Evolutionary conservation across 768 basidiomycete species (phyloP), one percentile per base, ranked within the genome.

Genomic region (Scleroderma bovista): DNA sequence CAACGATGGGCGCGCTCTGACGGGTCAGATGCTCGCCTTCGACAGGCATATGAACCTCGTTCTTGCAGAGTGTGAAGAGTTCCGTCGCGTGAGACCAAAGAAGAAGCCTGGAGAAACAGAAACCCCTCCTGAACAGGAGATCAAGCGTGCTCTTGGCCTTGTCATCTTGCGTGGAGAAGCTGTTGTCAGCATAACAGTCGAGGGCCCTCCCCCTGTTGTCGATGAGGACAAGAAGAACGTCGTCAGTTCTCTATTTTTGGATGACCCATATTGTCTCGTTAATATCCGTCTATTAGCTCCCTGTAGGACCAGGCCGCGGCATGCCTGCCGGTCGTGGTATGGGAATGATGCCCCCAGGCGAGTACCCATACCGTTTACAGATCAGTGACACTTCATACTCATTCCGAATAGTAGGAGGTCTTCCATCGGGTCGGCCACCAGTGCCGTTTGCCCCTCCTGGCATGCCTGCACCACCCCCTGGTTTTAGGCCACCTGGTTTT

Each of bases 21-120:
- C 90, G 41, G 96, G 96, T 37, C 96, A 98, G 74, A 96, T 98
- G 91, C 87, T 99, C 68, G 96, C 96, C 46, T 99, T 97, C 68
- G 96, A 99, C 75, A 86, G 90, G 63, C 96, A 99, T 72, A 99
- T 98, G 96, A 99, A 99, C 73, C 77, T 99, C 59, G 96, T 99
- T 40, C 74, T 99, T 48, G 93, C 95, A 15, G 96, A 98, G 60
- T 97, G 94, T 64, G 96, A 99, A 70, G 96, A 99, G 71, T 99
- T 98, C 66, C 75, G 96, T 61, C 83, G 88, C 56, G 84, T 98
- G 37, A 75, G 88, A 56, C 87, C 88, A 34, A 97, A 98, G 77
- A 93, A 93, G 75, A 89, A 95, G 74, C 65, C 80, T 13, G 89
- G 88, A 23, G 84, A 83, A 71, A 69, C 63, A 34, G 89, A 85